Conservation (phyloP, 345 rosid species). For the Hypericum androsaemum region DNA sequence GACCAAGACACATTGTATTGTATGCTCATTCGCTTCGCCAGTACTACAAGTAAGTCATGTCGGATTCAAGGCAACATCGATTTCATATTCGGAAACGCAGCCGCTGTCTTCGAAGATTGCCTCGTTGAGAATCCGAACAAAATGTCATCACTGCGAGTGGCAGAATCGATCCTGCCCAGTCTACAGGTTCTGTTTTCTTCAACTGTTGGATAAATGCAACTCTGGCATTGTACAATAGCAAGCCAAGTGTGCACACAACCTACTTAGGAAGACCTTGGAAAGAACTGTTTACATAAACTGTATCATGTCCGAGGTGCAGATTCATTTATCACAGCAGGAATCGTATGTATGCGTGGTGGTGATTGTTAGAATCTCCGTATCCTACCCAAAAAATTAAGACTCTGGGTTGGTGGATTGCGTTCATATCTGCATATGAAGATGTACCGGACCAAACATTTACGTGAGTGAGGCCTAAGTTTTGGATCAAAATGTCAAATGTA, state of each 20-base stretch:
- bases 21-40: slow-evolving; percentile 86
- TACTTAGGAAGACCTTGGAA: slow-evolving; percentile 95
- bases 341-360: too few species aligned
- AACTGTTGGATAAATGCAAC: slow-evolving; percentile 76
- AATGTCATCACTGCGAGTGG: slow-evolving; percentile 86
- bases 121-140: slow-evolving; percentile 49
- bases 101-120: slow-evolving; percentile 70
- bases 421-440: too few species aligned
- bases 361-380: too few species aligned
- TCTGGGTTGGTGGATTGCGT: too few species aligned
- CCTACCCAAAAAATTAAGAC: too few species aligned
- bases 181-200: slow-evolving; percentile 61
- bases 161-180: slow-evolving; percentile 69
- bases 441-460: too few species aligned
- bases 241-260: slow-evolving; percentile 55
- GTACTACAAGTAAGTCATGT: slow-evolving; percentile 62
- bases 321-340: too few species aligned
- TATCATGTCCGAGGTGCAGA: slow-evolving; percentile 44
- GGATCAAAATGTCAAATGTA: too few species aligned
- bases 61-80: slow-evolving; percentile 84
- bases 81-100: slow-evolving; percentile 85
- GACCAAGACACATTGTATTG: slow-evolving; percentile 82
- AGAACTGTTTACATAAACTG: slow-evolving; percentile 64
- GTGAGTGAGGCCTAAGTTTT: too few species aligned
- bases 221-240: slow-evolving; percentile 42